Conservation (phyloP, 139 green algal genomes). For the Coccomyxa sp. region DNA sequence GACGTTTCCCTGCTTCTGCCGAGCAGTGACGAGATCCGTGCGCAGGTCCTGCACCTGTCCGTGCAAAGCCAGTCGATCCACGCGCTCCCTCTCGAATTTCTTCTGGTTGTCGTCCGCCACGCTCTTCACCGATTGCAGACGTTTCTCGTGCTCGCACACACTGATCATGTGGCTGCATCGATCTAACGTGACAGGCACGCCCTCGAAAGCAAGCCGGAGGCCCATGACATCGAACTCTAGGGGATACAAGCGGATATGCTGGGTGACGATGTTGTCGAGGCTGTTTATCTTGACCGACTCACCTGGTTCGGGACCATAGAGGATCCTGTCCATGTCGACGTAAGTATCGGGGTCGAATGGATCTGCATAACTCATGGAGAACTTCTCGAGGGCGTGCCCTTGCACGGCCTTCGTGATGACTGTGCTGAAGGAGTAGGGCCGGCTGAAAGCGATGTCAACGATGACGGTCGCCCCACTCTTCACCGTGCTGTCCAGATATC, state of each 20-base stretch:
- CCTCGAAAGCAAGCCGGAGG: not conserved
- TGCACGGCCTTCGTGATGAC: not conserved
- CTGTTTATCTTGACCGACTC: slow-evolving; percentile 1
- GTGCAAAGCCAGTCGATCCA: not conserved
- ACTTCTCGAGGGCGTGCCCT: not conserved
- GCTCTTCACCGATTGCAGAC: not conserved
- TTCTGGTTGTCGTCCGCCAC: not conserved
- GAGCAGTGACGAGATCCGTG: not conserved
- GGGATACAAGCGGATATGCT: not conserved
- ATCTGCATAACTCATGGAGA: not conserved
- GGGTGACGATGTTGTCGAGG: not conserved
- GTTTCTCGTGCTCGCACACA: not conserved
- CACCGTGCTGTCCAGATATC: not conserved
- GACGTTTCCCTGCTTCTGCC: not conserved
- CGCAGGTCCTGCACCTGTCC: not conserved
- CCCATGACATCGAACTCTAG: not conserved
- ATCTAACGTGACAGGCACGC: not conserved
- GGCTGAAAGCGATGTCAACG: not conserved
- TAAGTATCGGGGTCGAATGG: not conserved
- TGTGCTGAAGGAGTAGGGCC: not conserved
- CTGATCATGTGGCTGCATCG: not conserved
- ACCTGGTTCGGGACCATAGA: not conserved
- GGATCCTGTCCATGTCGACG: not conserved
- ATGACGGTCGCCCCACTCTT: not conserved
- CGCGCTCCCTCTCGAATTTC: not conserved